Evolutionary conservation across 805 yeast genomes (phyloP).

Genomic region (Grigorovia yakushimaensis): DNA sequence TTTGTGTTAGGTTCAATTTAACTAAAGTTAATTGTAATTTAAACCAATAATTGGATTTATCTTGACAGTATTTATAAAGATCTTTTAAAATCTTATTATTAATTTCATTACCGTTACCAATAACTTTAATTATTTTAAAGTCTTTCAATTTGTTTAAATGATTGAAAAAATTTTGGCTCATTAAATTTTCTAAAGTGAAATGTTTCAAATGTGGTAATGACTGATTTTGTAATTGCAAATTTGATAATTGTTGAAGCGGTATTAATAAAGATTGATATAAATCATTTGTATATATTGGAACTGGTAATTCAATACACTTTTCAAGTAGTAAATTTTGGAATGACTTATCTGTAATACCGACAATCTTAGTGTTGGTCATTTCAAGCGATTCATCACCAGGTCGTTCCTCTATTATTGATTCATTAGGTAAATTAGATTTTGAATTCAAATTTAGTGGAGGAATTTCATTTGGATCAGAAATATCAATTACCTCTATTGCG

Average conservation of each 20-base stretch:
- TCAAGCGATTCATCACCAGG: not conserved
- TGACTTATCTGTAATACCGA: not conserved
- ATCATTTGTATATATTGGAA: not conserved
- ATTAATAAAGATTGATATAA: not conserved
- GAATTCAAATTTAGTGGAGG: not conserved
- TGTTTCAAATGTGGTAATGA: not conserved
- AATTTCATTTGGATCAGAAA: not conserved
- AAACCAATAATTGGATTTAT: constrained; percentile 3
- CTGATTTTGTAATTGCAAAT: not conserved
- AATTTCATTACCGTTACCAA: not conserved
- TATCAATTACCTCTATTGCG: not conserved
- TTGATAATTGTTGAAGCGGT: not conserved
- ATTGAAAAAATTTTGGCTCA: not conserved
- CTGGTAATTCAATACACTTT: not conserved
- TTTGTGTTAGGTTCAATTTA: not conserved
- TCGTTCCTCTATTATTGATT: not conserved
- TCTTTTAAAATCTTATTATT: not conserved
- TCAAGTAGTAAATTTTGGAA: not conserved
- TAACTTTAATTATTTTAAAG: not conserved
- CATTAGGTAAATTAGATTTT: not conserved
- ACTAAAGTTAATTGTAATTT: not conserved
- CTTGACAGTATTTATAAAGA: constrained; percentile 7
- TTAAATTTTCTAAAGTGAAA: not conserved
- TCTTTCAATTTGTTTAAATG: constrained; percentile 4
- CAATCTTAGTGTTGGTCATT: not conserved